Percentiles rank a stretch among this genome's conserved stretches.
These are phyloP conservation scores for Chondrus crispus DNA, from an alignment of 23 red algal species.

Conservation along the genomic window DNA sequence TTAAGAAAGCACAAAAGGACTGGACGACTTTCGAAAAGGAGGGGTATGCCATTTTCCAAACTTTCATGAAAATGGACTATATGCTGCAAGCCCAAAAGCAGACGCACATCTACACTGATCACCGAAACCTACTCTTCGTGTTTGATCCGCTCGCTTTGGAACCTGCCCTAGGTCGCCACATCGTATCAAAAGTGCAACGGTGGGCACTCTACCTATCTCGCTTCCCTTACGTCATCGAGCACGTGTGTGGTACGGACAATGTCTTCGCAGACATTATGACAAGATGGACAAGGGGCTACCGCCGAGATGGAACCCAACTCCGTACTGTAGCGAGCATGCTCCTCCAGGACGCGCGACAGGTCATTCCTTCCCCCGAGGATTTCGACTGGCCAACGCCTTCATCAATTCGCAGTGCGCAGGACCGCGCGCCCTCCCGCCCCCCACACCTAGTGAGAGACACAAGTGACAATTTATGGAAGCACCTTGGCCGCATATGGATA, in stretches of 20 bases:
- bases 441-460: too few relatives aligned
- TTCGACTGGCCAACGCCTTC: too few relatives aligned
- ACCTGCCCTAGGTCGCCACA: not conserved
- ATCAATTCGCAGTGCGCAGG: too few relatives aligned
- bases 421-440: too few relatives aligned
- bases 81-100: not conserved
- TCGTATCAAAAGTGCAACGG: slow-evolving; percentile 22
- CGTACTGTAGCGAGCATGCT: too few relatives aligned
- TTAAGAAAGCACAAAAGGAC: not conserved
- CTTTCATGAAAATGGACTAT: slow-evolving; percentile 5
- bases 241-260: slow-evolving; percentile 11
- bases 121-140: slow-evolving; percentile 37
- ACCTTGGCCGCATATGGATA: slow-evolving; percentile 49
- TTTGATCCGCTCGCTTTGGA: not conserved
- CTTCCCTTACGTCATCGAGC: slow-evolving; percentile 15
- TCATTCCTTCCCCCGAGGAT: too few relatives aligned
- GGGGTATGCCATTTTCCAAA: not conserved
- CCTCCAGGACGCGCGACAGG: too few relatives aligned
- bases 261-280: too few relatives aligned
- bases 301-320: too few relatives aligned
- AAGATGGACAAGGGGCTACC: too few relatives aligned
- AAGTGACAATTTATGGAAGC: too few relatives aligned
- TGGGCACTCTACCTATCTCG: slow-evolving; percentile 15
- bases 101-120: slow-evolving; percentile 19
- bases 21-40: slow-evolving; percentile 45